Evolutionary conservation across 441 rosid species (phyloP).

Genomic region (California macrophylla): DNA sequence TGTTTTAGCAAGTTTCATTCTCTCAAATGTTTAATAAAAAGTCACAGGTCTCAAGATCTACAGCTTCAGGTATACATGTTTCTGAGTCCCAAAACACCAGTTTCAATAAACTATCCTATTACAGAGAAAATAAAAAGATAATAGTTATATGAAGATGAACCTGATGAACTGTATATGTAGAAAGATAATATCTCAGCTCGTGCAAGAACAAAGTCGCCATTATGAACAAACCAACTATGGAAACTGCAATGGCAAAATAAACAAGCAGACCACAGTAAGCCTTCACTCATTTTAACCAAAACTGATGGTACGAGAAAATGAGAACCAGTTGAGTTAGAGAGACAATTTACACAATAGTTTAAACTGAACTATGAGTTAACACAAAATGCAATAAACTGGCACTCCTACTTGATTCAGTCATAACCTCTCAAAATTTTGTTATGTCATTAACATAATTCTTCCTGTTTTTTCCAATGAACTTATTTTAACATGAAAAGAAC

Average conservation of each 20-base stretch:
- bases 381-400: not conserved
- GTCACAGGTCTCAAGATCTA: not conserved
- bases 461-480: not conserved
- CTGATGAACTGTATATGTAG: constrained; percentile 81
- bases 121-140: not conserved
- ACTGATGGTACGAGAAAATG: not conserved
- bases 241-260: constrained; percentile 41
- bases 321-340: not conserved
- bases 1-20: not conserved
- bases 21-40: not conserved
- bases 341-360: not conserved
- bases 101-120: not conserved
- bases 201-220: constrained; percentile 87
- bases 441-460: not conserved
- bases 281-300: not conserved
- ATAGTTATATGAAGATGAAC: constrained; percentile 26
- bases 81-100: not conserved
- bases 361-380: not conserved
- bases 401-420: not conserved
- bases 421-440: not conserved
- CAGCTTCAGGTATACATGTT: not conserved
- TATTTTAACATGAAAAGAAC: not conserved
- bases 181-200: constrained; percentile 72
- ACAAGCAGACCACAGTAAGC: not conserved
- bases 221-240: constrained; percentile 61